Evolutionary conservation across 2,329 filamentous ascomycete genomes (phyloP), one percentile per base, ranked within the genome.

Genomic region (Ilyonectria destructans): DNA sequence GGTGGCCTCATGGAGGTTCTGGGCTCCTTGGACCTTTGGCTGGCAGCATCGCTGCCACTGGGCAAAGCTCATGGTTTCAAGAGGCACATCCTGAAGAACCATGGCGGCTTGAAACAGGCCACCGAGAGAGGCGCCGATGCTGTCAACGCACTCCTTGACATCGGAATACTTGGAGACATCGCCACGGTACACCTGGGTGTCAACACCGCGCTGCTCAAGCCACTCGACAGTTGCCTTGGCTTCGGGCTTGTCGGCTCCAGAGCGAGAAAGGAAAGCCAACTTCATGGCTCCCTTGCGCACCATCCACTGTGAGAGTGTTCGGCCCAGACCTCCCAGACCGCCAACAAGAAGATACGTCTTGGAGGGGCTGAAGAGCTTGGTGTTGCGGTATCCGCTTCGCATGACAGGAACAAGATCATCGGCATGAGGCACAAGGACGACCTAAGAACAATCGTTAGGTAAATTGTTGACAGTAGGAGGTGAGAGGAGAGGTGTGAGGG

Each of bases 71-170:
- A 65, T 65, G 69, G 21, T 76, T 9, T 67, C 67, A 48, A 83
- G 76, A 37, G 65, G 63, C 35, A 59, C 69, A 58, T 67, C 85
- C 40, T 61, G 51, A 45, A 67, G 70, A 6, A 83, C 80, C 81
- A 84, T 82, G 21, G 84, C 79, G 7, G 77, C 74, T 49, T 84
- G 81, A 26, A 85, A 72, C 3, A 84, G 73, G 43, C 83, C 83
- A 2, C 75, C 71, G 6, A 85, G 75, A 7, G 78, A 77, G 67
- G 74, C 9, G 62, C 74, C 58, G 67, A 70, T 69, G 29, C 56
- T 56, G 33, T 65, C 68, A 21, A 76, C 46, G 17, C 68, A 68
- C 8, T 63, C 68, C 55, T 76, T 67, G 13, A 82, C 75, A 35
- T 77, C 74, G 7, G 60, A 61, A 13, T 56, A 67, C 56, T 73